Evolutionary conservation across 2,329 filamentous ascomycete species (phyloP).

Genomic region (Pyrenophora tritici-repentis): DNA sequence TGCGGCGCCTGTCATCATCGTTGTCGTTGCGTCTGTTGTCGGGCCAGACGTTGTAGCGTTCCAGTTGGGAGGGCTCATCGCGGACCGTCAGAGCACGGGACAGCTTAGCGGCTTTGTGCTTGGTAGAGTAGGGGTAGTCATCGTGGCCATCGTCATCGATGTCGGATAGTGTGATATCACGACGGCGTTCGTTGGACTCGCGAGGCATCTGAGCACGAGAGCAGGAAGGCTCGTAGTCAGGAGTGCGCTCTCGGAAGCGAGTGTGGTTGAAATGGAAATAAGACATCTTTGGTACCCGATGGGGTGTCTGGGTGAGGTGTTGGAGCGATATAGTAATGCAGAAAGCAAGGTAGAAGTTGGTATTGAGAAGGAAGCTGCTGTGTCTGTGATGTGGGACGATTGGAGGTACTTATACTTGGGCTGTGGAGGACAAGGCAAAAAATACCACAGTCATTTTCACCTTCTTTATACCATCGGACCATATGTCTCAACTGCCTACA

Average conservation of each 20-base stretch:
- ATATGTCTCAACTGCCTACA: constrained; percentile 22
- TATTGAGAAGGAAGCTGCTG: not conserved
- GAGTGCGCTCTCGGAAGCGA: constrained; percentile 28
- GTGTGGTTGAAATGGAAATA: constrained; percentile 28
- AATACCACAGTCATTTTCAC: constrained; percentile 1
- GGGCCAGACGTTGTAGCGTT: constrained; percentile 43
- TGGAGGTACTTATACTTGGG: constrained; percentile 11
- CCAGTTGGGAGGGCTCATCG: constrained; percentile 32
- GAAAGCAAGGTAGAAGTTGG: not conserved
- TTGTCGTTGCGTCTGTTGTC: constrained; percentile 11
- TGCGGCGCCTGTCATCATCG: constrained; percentile 9
- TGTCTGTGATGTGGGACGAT: not conserved
- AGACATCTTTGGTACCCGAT: constrained; percentile 28
- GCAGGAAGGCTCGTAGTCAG: constrained; percentile 20
- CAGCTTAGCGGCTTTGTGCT: constrained; percentile 18
- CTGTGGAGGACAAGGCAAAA: not conserved
- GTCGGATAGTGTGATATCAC: constrained; percentile 27
- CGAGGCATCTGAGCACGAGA: constrained; percentile 28
- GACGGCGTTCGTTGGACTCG: constrained; percentile 34
- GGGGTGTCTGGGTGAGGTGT: not conserved
- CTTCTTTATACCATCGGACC: constrained; percentile 17
- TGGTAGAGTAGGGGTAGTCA: constrained; percentile 35
- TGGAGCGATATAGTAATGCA: not conserved
- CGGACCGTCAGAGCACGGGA: constrained; percentile 36
- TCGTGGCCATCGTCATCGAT: constrained; percentile 35